Conservation (phyloP, 2,329 filamentous ascomycete genomes). For the Samsoniella hepiali region DNA sequence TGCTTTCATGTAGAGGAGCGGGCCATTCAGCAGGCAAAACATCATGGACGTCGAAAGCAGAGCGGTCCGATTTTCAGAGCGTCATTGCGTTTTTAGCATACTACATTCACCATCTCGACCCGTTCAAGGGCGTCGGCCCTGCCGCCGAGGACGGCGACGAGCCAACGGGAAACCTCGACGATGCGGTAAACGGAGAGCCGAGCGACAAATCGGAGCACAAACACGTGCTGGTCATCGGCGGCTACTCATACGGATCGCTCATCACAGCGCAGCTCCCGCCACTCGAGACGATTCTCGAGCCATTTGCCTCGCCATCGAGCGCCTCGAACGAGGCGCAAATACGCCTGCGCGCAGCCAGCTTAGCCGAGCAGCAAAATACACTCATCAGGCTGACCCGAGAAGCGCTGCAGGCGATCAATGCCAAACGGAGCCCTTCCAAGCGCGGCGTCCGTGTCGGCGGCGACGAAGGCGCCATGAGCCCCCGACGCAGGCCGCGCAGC, state of each 20-base stretch:
- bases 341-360: slow-evolving; percentile 62
- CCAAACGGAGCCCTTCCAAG: slow-evolving; percentile 24
- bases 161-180: not conserved
- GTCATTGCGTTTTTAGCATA: slow-evolving; percentile 75
- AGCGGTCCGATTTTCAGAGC: slow-evolving; percentile 78
- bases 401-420: slow-evolving; percentile 29
- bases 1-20: slow-evolving; percentile 61
- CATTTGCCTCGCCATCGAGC: slow-evolving; percentile 52
- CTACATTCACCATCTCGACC: slow-evolving; percentile 63
- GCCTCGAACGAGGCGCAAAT: slow-evolving; percentile 66
- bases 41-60: slow-evolving; percentile 81
- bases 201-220: not conserved
- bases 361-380: slow-evolving; percentile 61
- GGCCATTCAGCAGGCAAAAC: slow-evolving; percentile 71
- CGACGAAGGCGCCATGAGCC: slow-evolving; percentile 40
- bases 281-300: slow-evolving; percentile 53
- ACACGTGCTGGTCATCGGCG: slow-evolving; percentile 59
- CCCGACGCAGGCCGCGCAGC: slow-evolving; percentile 32
- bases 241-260: slow-evolving; percentile 90
- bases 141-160: not conserved
- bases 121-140: slow-evolving; percentile 26
- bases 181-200: not conserved
- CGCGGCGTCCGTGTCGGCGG: slow-evolving; percentile 49
- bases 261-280: slow-evolving; percentile 71
- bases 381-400: slow-evolving; percentile 39